A percentile compares a stretch with the other conserved stretches of the same genome.
phyloP scores from a whole-genome alignment of 495 filamentous ascomycete genomes.

The Apodospora peruviana region DNA sequence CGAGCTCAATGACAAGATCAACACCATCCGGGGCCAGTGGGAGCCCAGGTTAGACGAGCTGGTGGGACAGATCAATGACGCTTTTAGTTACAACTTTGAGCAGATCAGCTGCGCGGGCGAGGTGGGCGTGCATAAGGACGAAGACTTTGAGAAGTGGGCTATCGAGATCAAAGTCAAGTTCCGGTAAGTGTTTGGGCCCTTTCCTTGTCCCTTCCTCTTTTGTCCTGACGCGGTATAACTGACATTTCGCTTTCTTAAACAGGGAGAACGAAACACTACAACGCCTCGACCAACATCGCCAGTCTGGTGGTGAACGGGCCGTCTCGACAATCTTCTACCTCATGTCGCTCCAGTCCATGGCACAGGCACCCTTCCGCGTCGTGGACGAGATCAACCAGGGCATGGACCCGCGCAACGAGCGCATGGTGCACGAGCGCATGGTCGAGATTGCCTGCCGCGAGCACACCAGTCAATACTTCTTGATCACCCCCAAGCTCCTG shows the following conservation, averaged over 20 bases:
- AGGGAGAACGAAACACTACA: slow-evolving; percentile 80
- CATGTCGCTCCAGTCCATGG: slow-evolving; percentile 93
- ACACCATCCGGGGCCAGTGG: slow-evolving; percentile 57
- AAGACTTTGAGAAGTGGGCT: slow-evolving; percentile 88
- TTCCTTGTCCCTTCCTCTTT: too few relatives aligned
- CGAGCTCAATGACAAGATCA: slow-evolving; percentile 50
- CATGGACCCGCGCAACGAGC: slow-evolving; percentile 97
- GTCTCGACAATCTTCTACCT: slow-evolving; percentile 99
- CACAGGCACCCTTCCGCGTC: slow-evolving; percentile 95
- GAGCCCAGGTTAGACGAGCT: slow-evolving; percentile 80
- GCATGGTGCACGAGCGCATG: slow-evolving; percentile 95
- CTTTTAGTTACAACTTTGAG: slow-evolving; percentile 83
- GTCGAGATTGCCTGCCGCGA: slow-evolving; percentile 85
- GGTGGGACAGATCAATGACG: slow-evolving; percentile 74
- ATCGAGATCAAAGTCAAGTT: slow-evolving; percentile 94
- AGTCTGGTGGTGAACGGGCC: slow-evolving; percentile 93
- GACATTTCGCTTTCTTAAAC: too few relatives aligned
- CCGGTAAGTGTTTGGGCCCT: slow-evolving; percentile 47
- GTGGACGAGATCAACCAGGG: slow-evolving; percentile 99
- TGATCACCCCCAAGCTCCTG: slow-evolving; percentile 97
- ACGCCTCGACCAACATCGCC: slow-evolving; percentile 80
- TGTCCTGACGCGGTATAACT: not conserved
- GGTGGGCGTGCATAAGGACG: slow-evolving; percentile 73
- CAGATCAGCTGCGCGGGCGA: slow-evolving; percentile 96
- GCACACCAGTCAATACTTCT: slow-evolving; percentile 73